Percentiles rank a stretch among this genome's conserved stretches.
These are phyloP conservation scores for Xylaria scruposa DNA, from an alignment of 495 filamentous ascomycete species.

Conservation along the genomic window DNA sequence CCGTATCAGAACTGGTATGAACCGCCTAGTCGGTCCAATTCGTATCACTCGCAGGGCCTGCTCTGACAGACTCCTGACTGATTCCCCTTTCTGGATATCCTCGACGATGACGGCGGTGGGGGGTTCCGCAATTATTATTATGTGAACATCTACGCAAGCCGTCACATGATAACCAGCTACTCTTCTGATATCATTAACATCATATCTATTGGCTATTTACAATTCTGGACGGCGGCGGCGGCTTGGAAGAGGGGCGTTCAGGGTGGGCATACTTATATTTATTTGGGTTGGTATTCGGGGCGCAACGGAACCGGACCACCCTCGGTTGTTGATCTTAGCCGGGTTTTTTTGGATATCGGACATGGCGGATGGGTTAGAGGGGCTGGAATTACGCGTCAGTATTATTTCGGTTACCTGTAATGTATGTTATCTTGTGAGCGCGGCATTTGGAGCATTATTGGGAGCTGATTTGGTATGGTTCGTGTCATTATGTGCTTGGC, in stretches of 20 bases:
- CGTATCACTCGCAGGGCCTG: conserved; percentile 34
- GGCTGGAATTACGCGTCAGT: neutral
- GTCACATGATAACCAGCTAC: neutral
- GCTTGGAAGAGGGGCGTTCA: neutral
- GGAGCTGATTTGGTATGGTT: neutral
- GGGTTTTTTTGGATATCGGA: conserved; percentile 1
- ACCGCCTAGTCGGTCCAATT: conserved; percentile 50
- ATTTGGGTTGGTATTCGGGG: neutral
- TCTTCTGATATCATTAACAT: neutral
- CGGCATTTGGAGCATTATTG: neutral
- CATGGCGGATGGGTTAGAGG: neutral
- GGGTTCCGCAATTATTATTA: neutral
- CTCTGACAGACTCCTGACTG: conserved; percentile 28
- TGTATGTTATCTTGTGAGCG: neutral
- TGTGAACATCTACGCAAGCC: neutral
- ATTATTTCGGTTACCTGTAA: neutral
- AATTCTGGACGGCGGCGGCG: neutral
- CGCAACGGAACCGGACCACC: neutral
- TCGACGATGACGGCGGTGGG: neutral
- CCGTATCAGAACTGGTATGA: conserved; percentile 74
- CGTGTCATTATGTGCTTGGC: neutral
- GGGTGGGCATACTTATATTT: neutral
- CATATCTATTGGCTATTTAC: neutral
- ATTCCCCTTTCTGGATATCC: neutral
- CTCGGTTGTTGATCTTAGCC: neutral